Evolutionary conservation across 1,284 basidiomycete species (phyloP).

Genomic region (Ganoderma multipileum): DNA sequence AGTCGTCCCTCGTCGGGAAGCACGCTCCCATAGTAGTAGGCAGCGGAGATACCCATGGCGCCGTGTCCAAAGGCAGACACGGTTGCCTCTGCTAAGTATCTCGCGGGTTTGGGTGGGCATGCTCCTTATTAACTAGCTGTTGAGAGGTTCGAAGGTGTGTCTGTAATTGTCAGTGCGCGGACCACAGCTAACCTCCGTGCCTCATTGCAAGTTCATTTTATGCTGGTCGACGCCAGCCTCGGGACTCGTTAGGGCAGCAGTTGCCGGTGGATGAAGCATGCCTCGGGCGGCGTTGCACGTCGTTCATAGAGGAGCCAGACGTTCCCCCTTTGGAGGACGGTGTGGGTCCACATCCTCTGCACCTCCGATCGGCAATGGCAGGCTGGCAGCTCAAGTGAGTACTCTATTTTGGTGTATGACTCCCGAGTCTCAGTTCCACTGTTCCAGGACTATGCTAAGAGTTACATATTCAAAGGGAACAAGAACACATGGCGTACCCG

Average conservation of each 20-base stretch:
- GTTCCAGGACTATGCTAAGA: not conserved
- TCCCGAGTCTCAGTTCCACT: not conserved
- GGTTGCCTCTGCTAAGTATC: conserved; percentile 18
- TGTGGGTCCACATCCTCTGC: not conserved
- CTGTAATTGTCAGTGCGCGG: not conserved
- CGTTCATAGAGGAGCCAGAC: not conserved
- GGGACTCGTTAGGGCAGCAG: not conserved
- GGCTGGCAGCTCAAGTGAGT: not conserved
- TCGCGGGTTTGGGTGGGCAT: not conserved
- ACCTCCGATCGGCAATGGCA: not conserved
- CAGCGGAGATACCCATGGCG: conserved; percentile 35
- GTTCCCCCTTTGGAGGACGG: not conserved
- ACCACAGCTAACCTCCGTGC: too few species aligned
- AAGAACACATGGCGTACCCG: not conserved
- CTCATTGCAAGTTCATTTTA: not conserved
- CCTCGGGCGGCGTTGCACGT: not conserved
- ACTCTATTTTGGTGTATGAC: not conserved
- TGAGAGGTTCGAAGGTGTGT: not conserved
- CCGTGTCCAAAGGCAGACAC: conserved; percentile 38
- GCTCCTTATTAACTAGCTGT: not conserved
- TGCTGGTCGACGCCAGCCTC: not conserved
- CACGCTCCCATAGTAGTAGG: not conserved
- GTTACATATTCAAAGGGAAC: not conserved
- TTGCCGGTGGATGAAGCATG: not conserved
- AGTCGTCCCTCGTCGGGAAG: not conserved